Conservation (phyloP, 1,284 basidiomycete genomes). For the Ustilago hordei region DNA sequence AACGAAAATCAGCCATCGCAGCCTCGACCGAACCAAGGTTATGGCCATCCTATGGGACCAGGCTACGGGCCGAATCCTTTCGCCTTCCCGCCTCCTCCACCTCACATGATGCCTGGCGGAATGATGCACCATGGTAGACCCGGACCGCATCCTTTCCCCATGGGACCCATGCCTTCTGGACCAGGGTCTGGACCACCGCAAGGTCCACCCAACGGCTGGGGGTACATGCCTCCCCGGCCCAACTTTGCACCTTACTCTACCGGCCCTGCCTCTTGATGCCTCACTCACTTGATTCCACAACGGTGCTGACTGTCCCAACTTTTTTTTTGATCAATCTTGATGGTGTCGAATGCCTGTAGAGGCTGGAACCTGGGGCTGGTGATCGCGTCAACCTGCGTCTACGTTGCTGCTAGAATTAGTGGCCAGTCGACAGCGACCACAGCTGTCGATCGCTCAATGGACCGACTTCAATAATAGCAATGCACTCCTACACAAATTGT, state of each 20-base stretch:
- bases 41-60: constrained; percentile 24
- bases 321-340: neutral
- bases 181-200: constrained; percentile 24
- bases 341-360: constrained; percentile 12
- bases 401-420: too few relatives aligned
- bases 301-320: constrained; percentile 4
- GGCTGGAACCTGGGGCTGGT: constrained; percentile 57
- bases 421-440: too few relatives aligned
- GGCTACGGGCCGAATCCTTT: constrained; percentile 31
- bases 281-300: neutral
- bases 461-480: neutral
- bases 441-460: too few relatives aligned
- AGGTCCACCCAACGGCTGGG: constrained; percentile 27
- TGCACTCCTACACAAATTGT: neutral
- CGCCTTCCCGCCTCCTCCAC: constrained; percentile 39
- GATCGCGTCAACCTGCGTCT: neutral
- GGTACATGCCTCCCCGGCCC: constrained; percentile 27
- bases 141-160: constrained; percentile 31
- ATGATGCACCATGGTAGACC: constrained; percentile 38
- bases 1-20: constrained; percentile 18
- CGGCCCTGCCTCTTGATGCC: constrained; percentile 27
- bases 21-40: constrained; percentile 18
- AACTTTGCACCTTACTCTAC: constrained; percentile 46
- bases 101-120: constrained; percentile 37
- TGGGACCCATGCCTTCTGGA: constrained; percentile 29